These are phyloP conservation scores for Dactylellina sp. DNA, from an alignment of 2,329 filamentous ascomycete species.

Conservation along the genomic window DNA sequence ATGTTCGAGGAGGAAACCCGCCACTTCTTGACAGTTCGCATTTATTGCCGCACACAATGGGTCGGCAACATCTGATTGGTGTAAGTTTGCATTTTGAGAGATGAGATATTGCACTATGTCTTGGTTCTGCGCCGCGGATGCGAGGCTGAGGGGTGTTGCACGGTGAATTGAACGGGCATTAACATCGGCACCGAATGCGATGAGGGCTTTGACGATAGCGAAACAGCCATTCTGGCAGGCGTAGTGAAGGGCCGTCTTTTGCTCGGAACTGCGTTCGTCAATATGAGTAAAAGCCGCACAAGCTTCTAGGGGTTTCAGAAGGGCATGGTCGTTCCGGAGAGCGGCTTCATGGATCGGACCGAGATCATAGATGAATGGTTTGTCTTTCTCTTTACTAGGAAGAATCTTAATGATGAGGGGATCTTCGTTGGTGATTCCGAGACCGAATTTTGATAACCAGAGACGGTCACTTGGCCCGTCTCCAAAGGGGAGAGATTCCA, in stretches of 20 bases:
- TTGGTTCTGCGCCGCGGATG: conserved; percentile 28
- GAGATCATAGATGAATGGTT: conserved; percentile 30
- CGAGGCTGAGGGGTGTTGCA: conserved; percentile 39
- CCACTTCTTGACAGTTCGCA: conserved; percentile 27
- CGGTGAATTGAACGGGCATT: conserved; percentile 27
- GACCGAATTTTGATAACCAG: conserved; percentile 44
- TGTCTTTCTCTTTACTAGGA: conserved; percentile 35
- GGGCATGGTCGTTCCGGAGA: conserved; percentile 47
- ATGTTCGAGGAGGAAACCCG: conserved; percentile 22
- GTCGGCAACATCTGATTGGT: not conserved
- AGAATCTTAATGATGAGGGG: conserved; percentile 35
- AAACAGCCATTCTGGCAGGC: conserved; percentile 50
- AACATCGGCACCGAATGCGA: conserved; percentile 26
- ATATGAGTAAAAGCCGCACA: conserved; percentile 37
- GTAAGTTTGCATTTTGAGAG: conserved; percentile 5
- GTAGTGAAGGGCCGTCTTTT: conserved; percentile 52
- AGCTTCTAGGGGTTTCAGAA: conserved; percentile 30
- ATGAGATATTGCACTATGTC: conserved; percentile 47
- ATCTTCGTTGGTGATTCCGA: conserved; percentile 31
- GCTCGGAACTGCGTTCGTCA: conserved; percentile 41
- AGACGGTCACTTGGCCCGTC: conserved; percentile 23
- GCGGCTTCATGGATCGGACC: conserved; percentile 51
- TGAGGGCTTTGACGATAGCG: conserved; percentile 40
- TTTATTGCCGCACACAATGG: conserved; percentile 39
- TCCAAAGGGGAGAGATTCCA: conserved; percentile 21